A percentile compares a stretch with the other conserved stretches of the same genome.
Conservation (phyloP, 345 rosid genomes). For the Trapa incisa region DNA sequence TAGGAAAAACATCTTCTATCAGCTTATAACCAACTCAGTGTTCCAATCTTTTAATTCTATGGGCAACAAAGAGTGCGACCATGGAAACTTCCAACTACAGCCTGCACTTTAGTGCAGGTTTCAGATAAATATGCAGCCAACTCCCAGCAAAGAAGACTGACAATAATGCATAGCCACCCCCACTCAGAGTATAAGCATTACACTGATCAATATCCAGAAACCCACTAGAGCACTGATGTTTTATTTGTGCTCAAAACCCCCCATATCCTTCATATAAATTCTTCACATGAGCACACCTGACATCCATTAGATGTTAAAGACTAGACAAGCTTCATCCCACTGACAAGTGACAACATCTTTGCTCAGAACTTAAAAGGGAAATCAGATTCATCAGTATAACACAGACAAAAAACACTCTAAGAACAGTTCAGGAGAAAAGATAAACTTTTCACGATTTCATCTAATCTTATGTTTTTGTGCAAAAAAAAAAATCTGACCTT, state of each 20-base stretch:
- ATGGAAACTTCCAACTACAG: neutral
- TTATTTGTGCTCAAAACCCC: too few species aligned
- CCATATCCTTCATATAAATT: too few species aligned
- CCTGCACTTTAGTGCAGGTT: neutral
- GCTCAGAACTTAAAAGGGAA: neutral
- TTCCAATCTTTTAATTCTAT: neutral
- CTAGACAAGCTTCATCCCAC: neutral
- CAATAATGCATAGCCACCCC: neutral
- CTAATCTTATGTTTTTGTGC: conserved; percentile 41
- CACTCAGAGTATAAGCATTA: neutral
- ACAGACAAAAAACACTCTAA: neutral
- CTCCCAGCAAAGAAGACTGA: neutral
- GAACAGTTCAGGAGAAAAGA: neutral
- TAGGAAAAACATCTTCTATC: neutral
- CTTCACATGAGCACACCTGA: too few species aligned
- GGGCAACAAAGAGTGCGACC: neutral
- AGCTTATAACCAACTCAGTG: neutral
- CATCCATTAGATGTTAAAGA: neutral
- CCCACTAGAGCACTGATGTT: neutral
- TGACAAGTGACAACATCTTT: too few species aligned
- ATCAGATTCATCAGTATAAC: neutral
- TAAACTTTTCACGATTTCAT: neutral
- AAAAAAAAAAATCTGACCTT: conserved; percentile 47
- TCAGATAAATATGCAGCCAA: neutral
- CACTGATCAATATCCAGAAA: neutral